Percentiles rank a stretch among this genome's conserved stretches.
Conservation (phyloP, 1,284 basidiomycete genomes). For the Tilletia caries region DNA sequence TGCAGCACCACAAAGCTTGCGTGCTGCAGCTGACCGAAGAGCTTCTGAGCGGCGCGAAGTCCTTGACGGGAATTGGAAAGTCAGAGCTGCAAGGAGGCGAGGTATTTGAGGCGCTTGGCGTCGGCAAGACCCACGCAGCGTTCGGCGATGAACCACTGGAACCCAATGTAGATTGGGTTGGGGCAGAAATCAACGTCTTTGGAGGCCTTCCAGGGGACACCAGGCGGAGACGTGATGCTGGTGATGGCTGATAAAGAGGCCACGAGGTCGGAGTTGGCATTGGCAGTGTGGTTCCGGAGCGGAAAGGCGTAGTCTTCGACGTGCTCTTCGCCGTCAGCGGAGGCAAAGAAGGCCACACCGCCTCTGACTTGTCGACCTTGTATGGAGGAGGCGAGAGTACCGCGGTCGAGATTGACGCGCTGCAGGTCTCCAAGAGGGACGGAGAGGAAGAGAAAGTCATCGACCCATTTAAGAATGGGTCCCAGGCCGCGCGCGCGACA, state of each 20-base stretch:
- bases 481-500: not conserved
- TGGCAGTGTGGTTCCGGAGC: not conserved
- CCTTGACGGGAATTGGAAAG: not conserved
- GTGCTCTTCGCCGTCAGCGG: not conserved
- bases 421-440: not conserved
- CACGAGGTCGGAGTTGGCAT: not conserved
- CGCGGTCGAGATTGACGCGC: not conserved
- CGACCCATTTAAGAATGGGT: slow-evolving; percentile 1
- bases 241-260: not conserved
- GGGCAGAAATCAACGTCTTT: not conserved
- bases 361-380: not conserved
- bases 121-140: not conserved
- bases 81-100: not conserved
- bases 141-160: not conserved
- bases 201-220: not conserved
- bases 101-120: not conserved
- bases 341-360: not conserved
- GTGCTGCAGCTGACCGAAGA: not conserved
- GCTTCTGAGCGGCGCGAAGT: not conserved
- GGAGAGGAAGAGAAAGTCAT: slow-evolving; percentile 1
- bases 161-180: not conserved
- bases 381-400: not conserved
- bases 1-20: not conserved
- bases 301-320: slow-evolving; percentile 3
- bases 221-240: not conserved